Base-by-base conservation (phyloP, 257 asterid species). In the Penstemon eatonii region DNA sequence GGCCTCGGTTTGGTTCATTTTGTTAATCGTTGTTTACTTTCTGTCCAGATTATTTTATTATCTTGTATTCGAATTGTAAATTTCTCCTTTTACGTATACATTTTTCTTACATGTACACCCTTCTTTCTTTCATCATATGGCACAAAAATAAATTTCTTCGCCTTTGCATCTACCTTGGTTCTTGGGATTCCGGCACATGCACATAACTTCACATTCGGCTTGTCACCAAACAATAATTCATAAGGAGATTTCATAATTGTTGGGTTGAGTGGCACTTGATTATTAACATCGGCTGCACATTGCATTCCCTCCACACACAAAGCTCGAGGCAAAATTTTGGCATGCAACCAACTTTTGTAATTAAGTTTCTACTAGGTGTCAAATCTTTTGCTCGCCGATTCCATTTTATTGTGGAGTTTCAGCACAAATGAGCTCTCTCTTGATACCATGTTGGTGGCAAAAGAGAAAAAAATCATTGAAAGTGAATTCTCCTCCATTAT, bases 261-360 rank as follows among this genome's bases (percentile, higher is more conserved):
- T 0, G 57, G 73, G 46, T 36, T 19, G 0, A 67, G 46, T 0
- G 64, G 65, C n/a, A 56, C 42, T 5, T 19, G 5, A 4, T 67
- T 67, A 41, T 42, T 67, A 4, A 55, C 47, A 25, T 43, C 3
- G 11, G 72, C 25, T 3, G 65, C 72, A 67, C 72, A 42, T 7
- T 7, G 25, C 64, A 67, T 56, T 2, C 65, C 65, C 44, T 68
- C 57, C 1, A 39, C 55, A 43, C 43, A 63, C 12, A 58, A 58
- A 7, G 3, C 47, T 39, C 46, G 37, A 5, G 46, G 64, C 15
- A 58, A 38, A 38, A 5, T 10, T 19, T 57, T 57, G 0, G 63
- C 46, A 36, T 58, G 64, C 64, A 58, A 36, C 64, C 64, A 58
- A 12, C 46, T 58, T 10, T 58, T 58, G 15, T 46, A 58, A 25